Percentiles rank a stretch among this genome's conserved stretches.
phyloP scores from a whole-genome alignment of 2,329 filamentous ascomycete species.

The Magnaporthales sp. region DNA sequence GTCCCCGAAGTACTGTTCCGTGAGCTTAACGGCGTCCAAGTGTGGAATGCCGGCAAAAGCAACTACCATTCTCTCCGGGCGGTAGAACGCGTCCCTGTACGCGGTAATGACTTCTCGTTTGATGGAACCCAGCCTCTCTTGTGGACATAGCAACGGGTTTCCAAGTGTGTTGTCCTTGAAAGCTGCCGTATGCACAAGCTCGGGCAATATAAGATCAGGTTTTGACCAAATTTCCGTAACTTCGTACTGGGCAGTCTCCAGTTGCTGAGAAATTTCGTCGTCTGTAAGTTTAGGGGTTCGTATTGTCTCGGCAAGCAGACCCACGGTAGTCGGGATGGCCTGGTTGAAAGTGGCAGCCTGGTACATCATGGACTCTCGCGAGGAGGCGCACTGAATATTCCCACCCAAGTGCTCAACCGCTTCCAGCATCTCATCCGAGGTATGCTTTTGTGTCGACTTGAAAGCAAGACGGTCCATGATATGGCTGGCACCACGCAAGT shows the following conservation, averaged over 20 bases:
- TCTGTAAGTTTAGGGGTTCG: constrained; percentile 77
- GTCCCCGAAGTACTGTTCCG: constrained; percentile 83
- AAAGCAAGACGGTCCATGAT: constrained; percentile 94
- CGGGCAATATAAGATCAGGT: constrained; percentile 89
- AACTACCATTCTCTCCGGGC: constrained; percentile 84
- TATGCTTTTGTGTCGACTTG: constrained; percentile 69
- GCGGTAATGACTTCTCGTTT: constrained; percentile 62
- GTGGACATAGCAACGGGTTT: constrained; percentile 84
- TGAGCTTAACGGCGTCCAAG: constrained; percentile 65
- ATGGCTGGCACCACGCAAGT: constrained; percentile 83
- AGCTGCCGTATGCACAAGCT: constrained; percentile 89
- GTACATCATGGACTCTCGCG: constrained; percentile 95
- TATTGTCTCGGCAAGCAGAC: constrained; percentile 86
- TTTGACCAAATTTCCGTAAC: constrained; percentile 97
- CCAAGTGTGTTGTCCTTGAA: constrained; percentile 95
- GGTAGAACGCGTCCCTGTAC: constrained; percentile 78
- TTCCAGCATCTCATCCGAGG: constrained; percentile 79
- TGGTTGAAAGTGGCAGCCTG: constrained; percentile 97
- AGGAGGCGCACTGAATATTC: constrained; percentile 95
- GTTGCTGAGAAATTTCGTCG: constrained; percentile 76
- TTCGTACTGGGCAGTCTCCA: constrained; percentile 90
- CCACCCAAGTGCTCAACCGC: constrained; percentile 81
- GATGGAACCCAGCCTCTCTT: constrained; percentile 71
- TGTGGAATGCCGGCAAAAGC: constrained; percentile 92
- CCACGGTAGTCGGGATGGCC: constrained; percentile 74